These are phyloP conservation scores for Cutaneotrichosporon cutaneum DNA, from an alignment of 1,284 basidiomycete genomes.

Conservation along the genomic window DNA sequence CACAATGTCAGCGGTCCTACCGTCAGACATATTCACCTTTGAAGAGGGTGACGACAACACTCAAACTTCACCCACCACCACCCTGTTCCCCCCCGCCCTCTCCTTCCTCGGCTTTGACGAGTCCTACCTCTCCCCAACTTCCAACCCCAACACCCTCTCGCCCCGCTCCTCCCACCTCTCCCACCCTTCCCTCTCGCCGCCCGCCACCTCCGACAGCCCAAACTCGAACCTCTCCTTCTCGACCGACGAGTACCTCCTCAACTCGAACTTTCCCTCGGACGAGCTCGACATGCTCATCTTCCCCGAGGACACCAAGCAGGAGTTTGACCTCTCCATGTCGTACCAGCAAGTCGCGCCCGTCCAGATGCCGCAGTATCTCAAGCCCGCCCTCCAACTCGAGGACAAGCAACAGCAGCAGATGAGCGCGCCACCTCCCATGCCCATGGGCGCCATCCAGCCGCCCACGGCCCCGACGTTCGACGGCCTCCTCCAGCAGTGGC, in stretches of 20 bases:
- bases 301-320: conserved; percentile 25
- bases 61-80: conserved; percentile 26
- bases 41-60: conserved; percentile 26
- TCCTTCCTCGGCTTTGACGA: conserved; percentile 26
- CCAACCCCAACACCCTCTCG: conserved; percentile 16
- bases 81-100: conserved; percentile 34
- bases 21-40: conserved; percentile 27
- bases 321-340: neutral
- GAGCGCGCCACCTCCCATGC: neutral
- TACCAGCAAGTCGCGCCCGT: neutral
- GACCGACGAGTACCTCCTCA: conserved; percentile 42
- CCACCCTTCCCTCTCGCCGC: conserved; percentile 34
- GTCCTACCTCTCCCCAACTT: conserved; percentile 14
- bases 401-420: conserved; percentile 6
- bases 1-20: conserved; percentile 24
- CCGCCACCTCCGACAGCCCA: conserved; percentile 36
- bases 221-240: conserved; percentile 36
- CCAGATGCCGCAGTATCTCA: neutral
- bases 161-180: conserved; percentile 20
- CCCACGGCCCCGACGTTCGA: conserved; percentile 20
- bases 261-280: conserved; percentile 30
- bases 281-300: conserved; percentile 45
- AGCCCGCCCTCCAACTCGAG: conserved; percentile 4
- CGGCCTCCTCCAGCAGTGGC: conserved; percentile 28
- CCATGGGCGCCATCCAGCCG: conserved; percentile 18